Base-by-base conservation (phyloP, 129 eudicot species). In the Flaveria bidentis region DNA sequence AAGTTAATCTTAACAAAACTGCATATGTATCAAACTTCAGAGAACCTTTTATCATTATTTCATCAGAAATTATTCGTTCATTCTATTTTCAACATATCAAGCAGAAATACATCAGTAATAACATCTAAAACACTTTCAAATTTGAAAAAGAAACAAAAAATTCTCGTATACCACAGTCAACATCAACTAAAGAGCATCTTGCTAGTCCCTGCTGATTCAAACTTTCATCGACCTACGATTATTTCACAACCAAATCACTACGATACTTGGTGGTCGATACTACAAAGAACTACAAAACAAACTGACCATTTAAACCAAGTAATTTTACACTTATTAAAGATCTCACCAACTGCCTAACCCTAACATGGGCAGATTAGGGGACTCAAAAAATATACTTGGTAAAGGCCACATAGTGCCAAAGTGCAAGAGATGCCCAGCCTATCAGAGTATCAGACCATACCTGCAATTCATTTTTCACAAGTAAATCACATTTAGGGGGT, bases 271-370 rank as follows among this genome's bases (percentile, higher is more conserved):
- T 46, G 47, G 20, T 77, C 65, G 65, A 23, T 71, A 71, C 77
- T 74, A 18, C 49, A 49, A 47, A 2, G 2, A 47, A 47, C 52
- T 47, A 47, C 12, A 47, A 47, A 47, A 44, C 10, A 72, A 75
- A 71, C 44, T n/a, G 57, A 60, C 67, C 82, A 67, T 60, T 75
- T 47, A 66, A 46, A 79, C 76, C 69, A 79, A 67, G 82, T 82
- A 78, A 81, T 81, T 81, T 81, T 77, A 87, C 89, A 80, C 64
- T 36, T 73, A 72, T 72, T 58, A 33, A 69, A 53, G 28, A 69
- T 36, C 76, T 78, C 69, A 47, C 80, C 80, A 65, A 63, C 57
- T 14, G 69, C 52, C 52, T 47, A 12, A 17, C 46, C 53, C 41
- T 20, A 71, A 18, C 26, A 69, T 17, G 47, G 52, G 52, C 52